phyloP scores from a whole-genome alignment of 2,329 filamentous ascomycete genomes.

The Neofusicoccum parvum region DNA sequence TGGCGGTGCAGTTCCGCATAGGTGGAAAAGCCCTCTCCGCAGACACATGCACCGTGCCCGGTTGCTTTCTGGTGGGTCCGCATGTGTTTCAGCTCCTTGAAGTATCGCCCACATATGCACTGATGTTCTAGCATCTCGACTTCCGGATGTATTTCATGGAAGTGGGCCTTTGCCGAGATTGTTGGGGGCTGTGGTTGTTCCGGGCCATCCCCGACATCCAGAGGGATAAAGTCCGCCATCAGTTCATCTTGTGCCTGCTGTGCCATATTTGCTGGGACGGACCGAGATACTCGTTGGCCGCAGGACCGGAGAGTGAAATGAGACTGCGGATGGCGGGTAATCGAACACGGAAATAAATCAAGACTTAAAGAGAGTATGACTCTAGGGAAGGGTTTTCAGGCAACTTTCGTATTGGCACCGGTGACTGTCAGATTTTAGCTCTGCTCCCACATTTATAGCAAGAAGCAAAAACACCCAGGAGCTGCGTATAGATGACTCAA shows the following conservation, averaged over 20 bases:
- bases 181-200: background rate
- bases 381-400: background rate
- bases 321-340: background rate
- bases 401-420: background rate
- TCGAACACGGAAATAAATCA: background rate
- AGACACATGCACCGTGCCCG: conserved; percentile 19
- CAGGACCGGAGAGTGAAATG: background rate
- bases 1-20: conserved; percentile 17
- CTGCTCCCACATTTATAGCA: background rate
- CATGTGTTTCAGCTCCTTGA: conserved; percentile 11
- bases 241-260: background rate
- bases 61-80: conserved; percentile 18
- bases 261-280: background rate
- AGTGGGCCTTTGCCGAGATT: conserved; percentile 6
- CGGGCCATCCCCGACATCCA: background rate
- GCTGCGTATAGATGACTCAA: background rate
- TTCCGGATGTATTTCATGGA: conserved; percentile 19
- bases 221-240: conserved; percentile 18
- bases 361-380: background rate
- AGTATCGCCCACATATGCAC: conserved; percentile 21
- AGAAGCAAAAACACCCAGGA: background rate
- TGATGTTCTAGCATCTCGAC: background rate
- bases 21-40: conserved; percentile 17
- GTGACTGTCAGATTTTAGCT: background rate
- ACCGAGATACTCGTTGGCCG: background rate